phyloP scores from a whole-genome alignment of 1,284 basidiomycete species.

The Rhodotorula sp. region DNA sequence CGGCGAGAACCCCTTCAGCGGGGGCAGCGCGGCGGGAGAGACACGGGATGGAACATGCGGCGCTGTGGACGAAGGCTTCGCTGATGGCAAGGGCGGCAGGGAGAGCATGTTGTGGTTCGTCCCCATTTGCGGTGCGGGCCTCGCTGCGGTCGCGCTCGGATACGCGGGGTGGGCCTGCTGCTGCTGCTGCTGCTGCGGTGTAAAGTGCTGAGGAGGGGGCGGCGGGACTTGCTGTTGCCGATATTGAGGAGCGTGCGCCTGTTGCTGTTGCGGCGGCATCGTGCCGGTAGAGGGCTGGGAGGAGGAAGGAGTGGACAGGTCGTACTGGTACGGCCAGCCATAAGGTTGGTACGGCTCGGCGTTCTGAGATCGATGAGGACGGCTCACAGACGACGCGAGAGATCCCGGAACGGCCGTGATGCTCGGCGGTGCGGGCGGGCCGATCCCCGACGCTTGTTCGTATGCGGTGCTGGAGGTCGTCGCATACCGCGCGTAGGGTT shows the following conservation, averaged over 20 bases:
- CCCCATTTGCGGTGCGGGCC: too few species aligned
- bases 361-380: neutral
- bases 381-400: neutral
- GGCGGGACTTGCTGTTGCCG: too few species aligned
- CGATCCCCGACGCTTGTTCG: neutral
- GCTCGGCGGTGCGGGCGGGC: slow-evolving; percentile 2
- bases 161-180: neutral
- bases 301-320: neutral
- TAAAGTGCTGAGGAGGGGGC: neutral
- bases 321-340: slow-evolving; percentile 8
- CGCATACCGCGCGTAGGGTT: neutral
- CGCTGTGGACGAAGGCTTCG: neutral
- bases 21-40: neutral
- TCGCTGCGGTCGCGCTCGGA: neutral
- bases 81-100: too few species aligned
- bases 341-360: slow-evolving; percentile 1
- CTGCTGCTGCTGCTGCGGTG: neutral
- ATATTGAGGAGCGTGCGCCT: neutral
- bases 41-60: neutral
- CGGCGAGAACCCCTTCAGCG: neutral
- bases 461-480: neutral
- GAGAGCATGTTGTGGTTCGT: too few species aligned
- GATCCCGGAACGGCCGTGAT: slow-evolving; percentile 1
- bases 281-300: too few species aligned
- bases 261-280: neutral